Evolutionary conservation across 179 eudicot genomes (phyloP).

Genomic region (Amaranthus tricolor): DNA sequence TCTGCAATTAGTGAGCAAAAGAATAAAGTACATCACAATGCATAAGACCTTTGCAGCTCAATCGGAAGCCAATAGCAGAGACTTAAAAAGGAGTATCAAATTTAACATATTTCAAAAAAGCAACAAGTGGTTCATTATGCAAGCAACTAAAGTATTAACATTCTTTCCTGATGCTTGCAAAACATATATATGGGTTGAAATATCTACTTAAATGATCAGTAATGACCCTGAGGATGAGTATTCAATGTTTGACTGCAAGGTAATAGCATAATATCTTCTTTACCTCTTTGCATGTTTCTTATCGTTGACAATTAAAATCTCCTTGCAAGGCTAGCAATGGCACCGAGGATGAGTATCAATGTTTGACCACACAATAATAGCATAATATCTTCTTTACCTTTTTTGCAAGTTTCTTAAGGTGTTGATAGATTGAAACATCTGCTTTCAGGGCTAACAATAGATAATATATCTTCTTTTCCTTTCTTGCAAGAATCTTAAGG

Average conservation of each 20-base stretch:
- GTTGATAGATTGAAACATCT: too few species aligned
- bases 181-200: neutral
- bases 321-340: too few species aligned
- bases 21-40: constrained; percentile 12
- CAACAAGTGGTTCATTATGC: neutral
- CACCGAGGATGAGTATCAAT: too few species aligned
- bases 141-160: neutral
- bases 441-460: too few species aligned
- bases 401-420: too few species aligned
- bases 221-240: neutral
- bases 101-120: neutral
- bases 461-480: neutral
- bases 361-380: too few species aligned
- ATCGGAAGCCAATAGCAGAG: neutral
- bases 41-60: constrained; percentile 3
- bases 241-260: neutral
- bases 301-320: too few species aligned
- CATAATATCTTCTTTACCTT: too few species aligned
- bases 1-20: constrained; percentile 49
- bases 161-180: neutral
- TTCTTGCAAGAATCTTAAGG: too few species aligned
- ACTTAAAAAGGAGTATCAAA: neutral
- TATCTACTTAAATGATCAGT: neutral
- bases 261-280: neutral
- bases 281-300: too few species aligned